Conservation (phyloP, 2,329 filamentous ascomycete genomes). For the Mycosphaerella sp. region DNA sequence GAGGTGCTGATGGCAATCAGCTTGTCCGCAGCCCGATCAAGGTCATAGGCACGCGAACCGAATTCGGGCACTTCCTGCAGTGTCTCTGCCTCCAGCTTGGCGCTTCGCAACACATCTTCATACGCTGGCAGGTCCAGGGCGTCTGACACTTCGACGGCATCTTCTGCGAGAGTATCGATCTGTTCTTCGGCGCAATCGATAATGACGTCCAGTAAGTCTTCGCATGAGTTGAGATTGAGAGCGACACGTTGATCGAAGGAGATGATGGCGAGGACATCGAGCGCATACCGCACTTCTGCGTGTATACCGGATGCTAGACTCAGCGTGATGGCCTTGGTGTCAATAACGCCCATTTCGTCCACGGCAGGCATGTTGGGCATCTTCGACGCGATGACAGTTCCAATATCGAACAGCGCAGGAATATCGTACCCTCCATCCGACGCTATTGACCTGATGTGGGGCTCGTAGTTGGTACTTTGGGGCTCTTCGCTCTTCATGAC, state of each 20-base stretch:
- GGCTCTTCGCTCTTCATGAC: conserved; percentile 32
- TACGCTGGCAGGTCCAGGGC: conserved; percentile 77
- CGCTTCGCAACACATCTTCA: conserved; percentile 78
- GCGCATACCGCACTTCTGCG: conserved; percentile 78
- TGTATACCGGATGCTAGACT: conserved; percentile 86
- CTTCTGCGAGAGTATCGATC: conserved; percentile 73
- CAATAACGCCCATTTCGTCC: conserved; percentile 76
- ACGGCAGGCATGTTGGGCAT: conserved; percentile 70
- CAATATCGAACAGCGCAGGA: conserved; percentile 56
- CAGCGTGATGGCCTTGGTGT: conserved; percentile 82
- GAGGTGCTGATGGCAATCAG: conserved; percentile 89
- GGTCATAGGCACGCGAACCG: conserved; percentile 69
- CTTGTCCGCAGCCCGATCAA: conserved; percentile 79
- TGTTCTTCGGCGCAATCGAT: conserved; percentile 90
- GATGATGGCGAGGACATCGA: conserved; percentile 73
- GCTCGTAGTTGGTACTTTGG: conserved; percentile 31
- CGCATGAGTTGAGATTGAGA: conserved; percentile 67
- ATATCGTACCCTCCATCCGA: conserved; percentile 64
- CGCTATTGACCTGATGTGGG: conserved; percentile 23
- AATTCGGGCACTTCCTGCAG: conserved; percentile 67
- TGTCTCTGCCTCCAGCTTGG: conserved; percentile 63
- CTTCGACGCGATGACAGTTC: conserved; percentile 58
- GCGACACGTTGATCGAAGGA: conserved; percentile 58
- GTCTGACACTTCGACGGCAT: conserved; percentile 78
- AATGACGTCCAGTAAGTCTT: conserved; percentile 81